Evolutionary conservation across 1,139 yeast species (phyloP).

Genomic region (Candida labiduridarum): DNA sequence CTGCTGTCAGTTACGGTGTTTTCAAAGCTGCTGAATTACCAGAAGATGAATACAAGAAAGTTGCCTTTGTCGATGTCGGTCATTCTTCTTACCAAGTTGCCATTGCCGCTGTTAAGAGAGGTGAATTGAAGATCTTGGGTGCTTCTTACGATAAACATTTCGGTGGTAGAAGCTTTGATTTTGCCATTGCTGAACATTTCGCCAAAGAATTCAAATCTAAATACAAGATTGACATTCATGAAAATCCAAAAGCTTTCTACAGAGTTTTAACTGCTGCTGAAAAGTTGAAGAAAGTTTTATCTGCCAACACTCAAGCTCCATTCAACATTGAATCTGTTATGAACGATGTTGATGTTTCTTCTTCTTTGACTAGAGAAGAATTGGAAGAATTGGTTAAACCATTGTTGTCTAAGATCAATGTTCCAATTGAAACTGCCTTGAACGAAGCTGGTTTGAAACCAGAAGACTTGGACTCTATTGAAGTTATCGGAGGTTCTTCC

Average conservation of each 20-base stretch:
- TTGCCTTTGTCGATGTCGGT: slow-evolving; percentile 95
- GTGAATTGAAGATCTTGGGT: slow-evolving; percentile 91
- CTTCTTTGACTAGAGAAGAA: slow-evolving; percentile 87
- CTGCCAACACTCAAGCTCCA: slow-evolving; percentile 96
- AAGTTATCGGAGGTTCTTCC: slow-evolving; percentile 97
- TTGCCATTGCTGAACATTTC: slow-evolving; percentile 91
- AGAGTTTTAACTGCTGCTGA: slow-evolving; percentile 92
- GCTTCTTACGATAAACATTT: slow-evolving; percentile 93
- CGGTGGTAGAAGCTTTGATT: slow-evolving; percentile 97
- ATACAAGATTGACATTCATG: slow-evolving; percentile 89
- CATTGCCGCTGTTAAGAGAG: slow-evolving; percentile 90
- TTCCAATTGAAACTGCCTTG: slow-evolving; percentile 82
- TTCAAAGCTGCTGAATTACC: slow-evolving; percentile 94
- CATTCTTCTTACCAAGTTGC: slow-evolving; percentile 94
- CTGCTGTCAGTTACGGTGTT: slow-evolving; percentile 98
- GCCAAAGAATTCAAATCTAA: slow-evolving; percentile 89
- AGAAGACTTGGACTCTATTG: slow-evolving; percentile 84
- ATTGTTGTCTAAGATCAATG: slow-evolving; percentile 70
- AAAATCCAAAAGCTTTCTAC: slow-evolving; percentile 93
- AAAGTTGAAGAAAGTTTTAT: slow-evolving; percentile 90
- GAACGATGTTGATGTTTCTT: slow-evolving; percentile 95
- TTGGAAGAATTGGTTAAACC: slow-evolving; percentile 89
- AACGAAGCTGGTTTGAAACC: slow-evolving; percentile 72
- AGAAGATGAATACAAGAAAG: slow-evolving; percentile 86
- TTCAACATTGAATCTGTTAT: slow-evolving; percentile 94